phyloP scores from a whole-genome alignment of 192 early-diverging fungal genomes.

The Mortierella claussenii region DNA sequence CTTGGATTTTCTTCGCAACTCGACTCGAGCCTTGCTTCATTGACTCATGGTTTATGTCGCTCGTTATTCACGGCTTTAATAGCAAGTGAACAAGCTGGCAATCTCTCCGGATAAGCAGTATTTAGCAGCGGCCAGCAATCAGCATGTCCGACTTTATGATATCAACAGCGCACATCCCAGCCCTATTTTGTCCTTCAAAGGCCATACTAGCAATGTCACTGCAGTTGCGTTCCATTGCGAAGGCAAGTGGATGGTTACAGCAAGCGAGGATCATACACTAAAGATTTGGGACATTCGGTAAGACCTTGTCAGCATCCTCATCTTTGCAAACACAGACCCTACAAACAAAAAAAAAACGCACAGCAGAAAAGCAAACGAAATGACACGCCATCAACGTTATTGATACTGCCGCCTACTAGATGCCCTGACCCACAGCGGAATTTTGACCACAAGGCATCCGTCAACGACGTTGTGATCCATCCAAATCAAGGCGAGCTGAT shows the following conservation, averaged over 20 bases:
- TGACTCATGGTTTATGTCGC: no score
- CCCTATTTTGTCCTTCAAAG: conserved; percentile 72
- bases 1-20: no score
- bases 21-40: no score
- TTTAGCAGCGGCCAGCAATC: conserved; percentile 88
- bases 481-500: conserved; percentile 87
- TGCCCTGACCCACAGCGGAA: conserved; percentile 65
- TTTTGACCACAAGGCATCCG: conserved; percentile 68
- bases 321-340: background rate
- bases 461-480: conserved; percentile 73
- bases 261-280: conserved; percentile 77
- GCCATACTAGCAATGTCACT: conserved; percentile 69
- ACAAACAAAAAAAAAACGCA: no score
- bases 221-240: conserved; percentile 74
- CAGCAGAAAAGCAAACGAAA: no score
- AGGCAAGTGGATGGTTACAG: conserved; percentile 82
- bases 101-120: conserved; percentile 92
- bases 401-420: conserved; percentile 7
- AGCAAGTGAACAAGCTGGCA: conserved; percentile 89
- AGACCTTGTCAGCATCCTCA: background rate
- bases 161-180: conserved; percentile 82
- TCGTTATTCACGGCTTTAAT: no score
- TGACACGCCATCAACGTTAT: background rate
- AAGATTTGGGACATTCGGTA: conserved; percentile 87
- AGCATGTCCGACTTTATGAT: conserved; percentile 84